phyloP scores from a whole-genome alignment of 2,329 filamentous ascomycete genomes.

The Epichloe aotearoae region DNA sequence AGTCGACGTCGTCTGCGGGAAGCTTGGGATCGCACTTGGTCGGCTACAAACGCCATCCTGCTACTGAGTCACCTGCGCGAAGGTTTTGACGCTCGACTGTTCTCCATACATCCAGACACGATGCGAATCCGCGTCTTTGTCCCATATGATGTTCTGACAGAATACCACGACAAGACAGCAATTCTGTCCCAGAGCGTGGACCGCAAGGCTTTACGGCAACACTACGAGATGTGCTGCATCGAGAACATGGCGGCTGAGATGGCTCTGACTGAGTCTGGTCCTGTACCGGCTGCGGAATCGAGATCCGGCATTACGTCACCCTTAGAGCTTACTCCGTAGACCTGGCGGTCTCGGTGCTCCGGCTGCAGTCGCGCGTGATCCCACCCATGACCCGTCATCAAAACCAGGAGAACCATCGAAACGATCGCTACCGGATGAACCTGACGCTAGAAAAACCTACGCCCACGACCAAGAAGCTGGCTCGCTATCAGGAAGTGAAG shows the following conservation, averaged over 20 bases:
- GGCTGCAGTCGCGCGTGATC: background rate
- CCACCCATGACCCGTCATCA: too few species aligned
- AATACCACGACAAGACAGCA: constrained; percentile 7
- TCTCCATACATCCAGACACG: constrained; percentile 13
- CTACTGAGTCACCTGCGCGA: constrained; percentile 10
- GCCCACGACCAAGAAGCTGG: background rate
- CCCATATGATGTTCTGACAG: constrained; percentile 7
- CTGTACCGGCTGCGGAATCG: background rate
- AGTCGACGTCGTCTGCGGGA: background rate
- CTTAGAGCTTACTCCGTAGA: background rate
- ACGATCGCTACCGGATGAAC: background rate
- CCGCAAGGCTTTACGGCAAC: constrained; percentile 8
- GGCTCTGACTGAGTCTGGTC: background rate
- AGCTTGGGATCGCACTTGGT: background rate
- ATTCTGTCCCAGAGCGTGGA: constrained; percentile 4
- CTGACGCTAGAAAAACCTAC: background rate
- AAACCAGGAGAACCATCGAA: background rate
- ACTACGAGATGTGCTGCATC: constrained; percentile 12
- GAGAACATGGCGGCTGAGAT: constrained; percentile 10
- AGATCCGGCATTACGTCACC: background rate
- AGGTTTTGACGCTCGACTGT: constrained; percentile 10
- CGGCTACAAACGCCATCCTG: constrained; percentile 7
- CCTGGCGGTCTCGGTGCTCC: background rate
- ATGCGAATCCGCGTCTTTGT: constrained; percentile 10
- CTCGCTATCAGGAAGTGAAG: background rate